Evolutionary conservation across 2,329 filamentous ascomycete species (phyloP).

Genomic region (Fusarium marasasianum): DNA sequence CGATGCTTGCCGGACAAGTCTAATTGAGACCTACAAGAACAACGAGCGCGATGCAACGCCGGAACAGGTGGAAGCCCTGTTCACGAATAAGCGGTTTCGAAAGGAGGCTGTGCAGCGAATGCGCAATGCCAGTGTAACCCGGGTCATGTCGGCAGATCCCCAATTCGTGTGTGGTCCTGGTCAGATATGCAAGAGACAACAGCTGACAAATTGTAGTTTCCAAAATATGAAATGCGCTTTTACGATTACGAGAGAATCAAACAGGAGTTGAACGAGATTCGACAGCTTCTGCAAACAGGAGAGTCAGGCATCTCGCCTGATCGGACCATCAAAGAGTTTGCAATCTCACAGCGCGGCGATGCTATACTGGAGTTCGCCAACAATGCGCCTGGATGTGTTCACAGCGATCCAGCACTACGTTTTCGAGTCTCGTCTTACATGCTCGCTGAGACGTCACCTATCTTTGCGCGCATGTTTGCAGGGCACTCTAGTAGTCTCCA

Average conservation of each 20-base stretch:
- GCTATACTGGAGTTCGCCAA: slow-evolving; percentile 63
- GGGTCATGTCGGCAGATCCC: slow-evolving; percentile 55
- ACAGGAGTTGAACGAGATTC: slow-evolving; percentile 52
- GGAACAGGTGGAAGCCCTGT: slow-evolving; percentile 54
- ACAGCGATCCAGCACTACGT: slow-evolving; percentile 53
- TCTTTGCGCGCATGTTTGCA: slow-evolving; percentile 61
- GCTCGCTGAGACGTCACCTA: slow-evolving; percentile 60
- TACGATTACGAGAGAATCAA: slow-evolving; percentile 57
- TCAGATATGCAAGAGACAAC: background rate
- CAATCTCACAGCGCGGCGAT: slow-evolving; percentile 58
- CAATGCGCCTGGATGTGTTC: slow-evolving; percentile 43
- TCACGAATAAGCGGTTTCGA: slow-evolving; percentile 54
- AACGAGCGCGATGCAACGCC: slow-evolving; percentile 56
- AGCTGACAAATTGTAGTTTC: slow-evolving; percentile 46
- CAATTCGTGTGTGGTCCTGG: slow-evolving; percentile 49
- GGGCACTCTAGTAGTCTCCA: slow-evolving; percentile 44
- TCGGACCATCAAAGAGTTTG: slow-evolving; percentile 52
- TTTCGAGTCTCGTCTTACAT: slow-evolving; percentile 63
- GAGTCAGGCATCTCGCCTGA: slow-evolving; percentile 54
- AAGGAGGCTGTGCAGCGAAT: slow-evolving; percentile 55
- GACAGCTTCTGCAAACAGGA: slow-evolving; percentile 52
- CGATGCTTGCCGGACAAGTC: slow-evolving; percentile 52
- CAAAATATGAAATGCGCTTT: slow-evolving; percentile 58
- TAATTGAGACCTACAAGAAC: slow-evolving; percentile 56
- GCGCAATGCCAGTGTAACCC: slow-evolving; percentile 56